Conservation (phyloP, 768 basidiomycete genomes). For the Hygrocybe coccinea region DNA sequence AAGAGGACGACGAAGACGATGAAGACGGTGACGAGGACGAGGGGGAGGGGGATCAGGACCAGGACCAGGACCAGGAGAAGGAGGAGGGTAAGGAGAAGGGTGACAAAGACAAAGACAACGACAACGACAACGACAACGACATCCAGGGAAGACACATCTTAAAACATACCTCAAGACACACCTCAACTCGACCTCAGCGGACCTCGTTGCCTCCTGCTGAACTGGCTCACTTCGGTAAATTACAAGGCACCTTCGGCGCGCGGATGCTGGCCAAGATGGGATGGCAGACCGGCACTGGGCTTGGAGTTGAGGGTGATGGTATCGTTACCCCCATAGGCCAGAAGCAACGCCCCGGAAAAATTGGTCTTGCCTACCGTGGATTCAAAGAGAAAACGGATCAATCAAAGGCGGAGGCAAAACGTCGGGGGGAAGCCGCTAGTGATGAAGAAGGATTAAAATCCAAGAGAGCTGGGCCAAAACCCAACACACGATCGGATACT, state of each 20-base stretch:
- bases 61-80: constrained; percentile 25
- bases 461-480: constrained; percentile 50
- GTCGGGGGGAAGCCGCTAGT: constrained; percentile 68
- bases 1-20: constrained; percentile 33
- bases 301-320: constrained; percentile 71
- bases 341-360: constrained; percentile 77
- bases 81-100: constrained; percentile 34
- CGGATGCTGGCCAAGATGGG: constrained; percentile 94
- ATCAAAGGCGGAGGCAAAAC: constrained; percentile 70
- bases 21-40: constrained; percentile 4
- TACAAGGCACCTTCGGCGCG: constrained; percentile 76
- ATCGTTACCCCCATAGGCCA: constrained; percentile 86
- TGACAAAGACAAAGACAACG: constrained; percentile 22
- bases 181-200: constrained; percentile 45
- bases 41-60: no score
- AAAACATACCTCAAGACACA: constrained; percentile 41
- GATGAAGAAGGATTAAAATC: constrained; percentile 53
- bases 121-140: constrained; percentile 48
- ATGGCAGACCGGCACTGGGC: constrained; percentile 79
- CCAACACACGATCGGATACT: constrained; percentile 57
- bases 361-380: constrained; percentile 83
- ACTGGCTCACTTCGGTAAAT: constrained; percentile 74
- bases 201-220: constrained; percentile 60
- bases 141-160: constrained; percentile 40
- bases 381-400: constrained; percentile 88